phyloP scores from a whole-genome alignment of 192 early-diverging fungal genomes.

The Podila clonocystis region DNA sequence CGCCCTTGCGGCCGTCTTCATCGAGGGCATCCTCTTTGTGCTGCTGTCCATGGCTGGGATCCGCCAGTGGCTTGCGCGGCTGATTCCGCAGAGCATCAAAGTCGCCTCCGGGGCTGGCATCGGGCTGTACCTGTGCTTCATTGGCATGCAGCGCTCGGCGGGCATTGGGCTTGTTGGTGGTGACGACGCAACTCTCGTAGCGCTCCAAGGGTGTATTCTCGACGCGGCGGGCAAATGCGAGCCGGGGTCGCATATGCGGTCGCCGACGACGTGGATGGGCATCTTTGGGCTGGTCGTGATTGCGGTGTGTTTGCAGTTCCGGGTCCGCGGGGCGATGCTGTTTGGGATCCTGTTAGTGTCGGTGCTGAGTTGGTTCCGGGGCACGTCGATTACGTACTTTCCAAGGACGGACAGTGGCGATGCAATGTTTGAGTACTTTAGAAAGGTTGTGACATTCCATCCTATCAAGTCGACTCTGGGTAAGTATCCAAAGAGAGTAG shows the following conservation, averaged over 20 bases:
- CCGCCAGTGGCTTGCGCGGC: constrained; percentile 76
- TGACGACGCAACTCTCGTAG: constrained; percentile 72
- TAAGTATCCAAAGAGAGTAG: neutral
- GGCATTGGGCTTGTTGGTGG: constrained; percentile 79
- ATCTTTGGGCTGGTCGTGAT: constrained; percentile 80
- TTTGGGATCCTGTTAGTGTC: constrained; percentile 74
- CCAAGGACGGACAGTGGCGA: constrained; percentile 69
- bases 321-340: constrained; percentile 73
- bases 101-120: constrained; percentile 78
- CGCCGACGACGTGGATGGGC: constrained; percentile 73
- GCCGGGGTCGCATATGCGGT: constrained; percentile 65
- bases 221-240: constrained; percentile 64
- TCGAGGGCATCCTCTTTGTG: constrained; percentile 84
- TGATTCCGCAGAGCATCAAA: constrained; percentile 76
- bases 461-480: constrained; percentile 63
- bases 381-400: constrained; percentile 75
- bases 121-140: constrained; percentile 79
- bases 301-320: constrained; percentile 64
- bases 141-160: constrained; percentile 80
- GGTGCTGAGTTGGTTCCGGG: constrained; percentile 77
- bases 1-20: constrained; percentile 78
- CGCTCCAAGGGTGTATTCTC: constrained; percentile 68
- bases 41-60: constrained; percentile 77
- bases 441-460: constrained; percentile 71
- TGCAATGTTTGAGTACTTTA: constrained; percentile 71